phyloP scores from a whole-genome alignment of 768 basidiomycete species.

The Suillus variegatus region DNA sequence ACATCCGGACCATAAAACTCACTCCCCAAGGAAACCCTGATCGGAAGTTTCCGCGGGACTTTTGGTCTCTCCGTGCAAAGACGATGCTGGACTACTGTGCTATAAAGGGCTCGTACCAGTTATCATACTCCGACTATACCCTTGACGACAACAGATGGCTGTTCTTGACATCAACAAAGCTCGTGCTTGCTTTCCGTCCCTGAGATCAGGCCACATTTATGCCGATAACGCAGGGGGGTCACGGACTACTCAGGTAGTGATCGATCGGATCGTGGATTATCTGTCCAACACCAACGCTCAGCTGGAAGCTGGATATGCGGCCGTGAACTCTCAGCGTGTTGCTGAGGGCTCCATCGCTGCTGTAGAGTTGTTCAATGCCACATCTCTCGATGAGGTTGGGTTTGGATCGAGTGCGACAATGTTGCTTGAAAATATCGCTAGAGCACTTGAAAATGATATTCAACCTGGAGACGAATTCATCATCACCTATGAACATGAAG shows the following conservation, averaged over 20 bases:
- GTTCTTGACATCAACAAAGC: slow-evolving; percentile 50
- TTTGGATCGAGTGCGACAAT: slow-evolving; percentile 69
- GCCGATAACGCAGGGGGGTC: slow-evolving; percentile 82
- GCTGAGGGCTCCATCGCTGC: slow-evolving; percentile 52
- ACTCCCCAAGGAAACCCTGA: not conserved
- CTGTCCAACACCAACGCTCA: slow-evolving; percentile 73
- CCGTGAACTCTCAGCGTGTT: slow-evolving; percentile 56
- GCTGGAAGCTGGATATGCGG: slow-evolving; percentile 66
- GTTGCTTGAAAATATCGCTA: slow-evolving; percentile 68
- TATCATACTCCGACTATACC: not conserved
- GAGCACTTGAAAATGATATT: slow-evolving; percentile 58
- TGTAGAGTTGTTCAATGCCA: slow-evolving; percentile 63
- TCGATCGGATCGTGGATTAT: slow-evolving; percentile 66
- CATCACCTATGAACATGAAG: slow-evolving; percentile 79
- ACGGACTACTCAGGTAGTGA: slow-evolving; percentile 54
- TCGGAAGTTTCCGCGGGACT: not conserved
- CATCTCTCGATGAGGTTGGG: slow-evolving; percentile 59
- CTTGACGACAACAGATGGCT: slow-evolving; percentile 16
- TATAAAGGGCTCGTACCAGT: not conserved
- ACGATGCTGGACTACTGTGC: not conserved
- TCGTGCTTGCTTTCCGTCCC: slow-evolving; percentile 63
- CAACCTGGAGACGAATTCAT: slow-evolving; percentile 70
- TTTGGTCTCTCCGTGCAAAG: not conserved
- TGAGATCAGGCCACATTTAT: slow-evolving; percentile 60
- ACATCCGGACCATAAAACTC: not conserved